phyloP scores from a whole-genome alignment of 2,329 filamentous ascomycete genomes.

The Pseudogymnoascus sp. region DNA sequence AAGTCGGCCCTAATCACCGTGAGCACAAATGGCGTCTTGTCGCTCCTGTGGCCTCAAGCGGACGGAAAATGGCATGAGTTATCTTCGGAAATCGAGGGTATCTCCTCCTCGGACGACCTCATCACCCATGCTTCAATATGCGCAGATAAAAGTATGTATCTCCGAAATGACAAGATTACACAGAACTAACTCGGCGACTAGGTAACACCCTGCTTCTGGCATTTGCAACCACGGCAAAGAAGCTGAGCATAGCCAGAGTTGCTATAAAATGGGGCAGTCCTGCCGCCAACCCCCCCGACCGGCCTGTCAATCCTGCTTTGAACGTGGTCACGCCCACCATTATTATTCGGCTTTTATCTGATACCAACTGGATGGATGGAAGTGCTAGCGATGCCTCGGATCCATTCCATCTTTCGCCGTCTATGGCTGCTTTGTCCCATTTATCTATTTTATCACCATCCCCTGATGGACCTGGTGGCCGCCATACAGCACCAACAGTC shows the following conservation, averaged over 20 bases:
- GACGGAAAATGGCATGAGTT: slow-evolving; percentile 66
- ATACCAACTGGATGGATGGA: slow-evolving; percentile 43
- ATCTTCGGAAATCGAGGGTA: slow-evolving; percentile 64
- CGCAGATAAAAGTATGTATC: slow-evolving; percentile 59
- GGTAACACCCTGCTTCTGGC: slow-evolving; percentile 51
- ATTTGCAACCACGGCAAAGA: slow-evolving; percentile 61
- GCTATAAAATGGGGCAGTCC: slow-evolving; percentile 65
- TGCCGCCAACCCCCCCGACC: slow-evolving; percentile 42
- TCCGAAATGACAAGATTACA: not conserved
- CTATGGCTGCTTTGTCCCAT: slow-evolving; percentile 61
- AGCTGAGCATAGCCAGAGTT: slow-evolving; percentile 67
- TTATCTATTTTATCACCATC: slow-evolving; percentile 65
- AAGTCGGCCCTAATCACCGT: slow-evolving; percentile 72
- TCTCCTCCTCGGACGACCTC: slow-evolving; percentile 64
- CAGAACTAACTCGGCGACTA: slow-evolving; percentile 10
- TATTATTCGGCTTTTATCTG: slow-evolving; percentile 48
- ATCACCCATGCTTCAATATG: slow-evolving; percentile 72
- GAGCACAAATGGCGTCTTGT: slow-evolving; percentile 65
- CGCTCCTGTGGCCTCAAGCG: slow-evolving; percentile 69
- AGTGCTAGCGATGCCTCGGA: slow-evolving; percentile 21
- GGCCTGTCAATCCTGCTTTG: slow-evolving; percentile 41
- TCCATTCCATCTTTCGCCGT: slow-evolving; percentile 40
- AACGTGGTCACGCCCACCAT: slow-evolving; percentile 45
- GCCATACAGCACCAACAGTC: slow-evolving; percentile 49
- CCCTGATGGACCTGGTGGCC: slow-evolving; percentile 39